Base-by-base conservation (phyloP, 2,329 filamentous ascomycete genomes). In the Ustilaginoidea virens region DNA sequence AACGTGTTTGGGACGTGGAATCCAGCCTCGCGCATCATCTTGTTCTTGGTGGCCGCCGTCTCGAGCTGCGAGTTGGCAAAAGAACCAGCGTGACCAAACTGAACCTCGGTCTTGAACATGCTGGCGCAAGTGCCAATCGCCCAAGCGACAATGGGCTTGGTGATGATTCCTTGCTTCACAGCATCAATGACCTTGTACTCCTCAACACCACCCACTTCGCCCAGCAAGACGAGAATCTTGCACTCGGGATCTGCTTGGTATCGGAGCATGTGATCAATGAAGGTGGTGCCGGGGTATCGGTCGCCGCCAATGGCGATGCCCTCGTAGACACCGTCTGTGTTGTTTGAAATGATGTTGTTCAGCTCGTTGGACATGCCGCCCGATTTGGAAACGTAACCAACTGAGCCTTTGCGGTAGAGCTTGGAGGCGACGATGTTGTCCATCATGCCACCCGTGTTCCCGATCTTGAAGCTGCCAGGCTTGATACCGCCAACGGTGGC, bases 391-490 rank as follows among this genome's bases (percentile, higher is more conserved):
- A 98, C 90, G 61, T 98, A 98, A 48, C 83, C 90, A 43, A 98
- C 86, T 46, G 90, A 96, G 48, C 90, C 90, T 66, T 90, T 90
- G 62, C 90, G 87, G 77, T 98, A 98, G 37, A 98, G 82, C 77
- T 98, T 98, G 57, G 90, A 96, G 46, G 90, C 85, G 40, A 98
- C 90, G 50, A 98, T 98, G 74, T 98, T 98, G 74, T 98, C 90
- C 90, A 98, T 98, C 90, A 98, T 98, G 61, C 90, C 90, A 73
- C 90, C 90, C 49, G 90, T 98, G 74, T 98, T 98, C 58, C 90
- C 90, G 42, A 98, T 98, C 75, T 96, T 98, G 80, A 87, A 98
- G 57, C 81, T 82, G 58, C 90, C 90, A 38, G 90, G 90, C 75
- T 96, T 98, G 67, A 98, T 96, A 51, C 90, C 90, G 74, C 90